Conservation (phyloP, 1,284 basidiomycete genomes). For the Vanrija sp. region DNA sequence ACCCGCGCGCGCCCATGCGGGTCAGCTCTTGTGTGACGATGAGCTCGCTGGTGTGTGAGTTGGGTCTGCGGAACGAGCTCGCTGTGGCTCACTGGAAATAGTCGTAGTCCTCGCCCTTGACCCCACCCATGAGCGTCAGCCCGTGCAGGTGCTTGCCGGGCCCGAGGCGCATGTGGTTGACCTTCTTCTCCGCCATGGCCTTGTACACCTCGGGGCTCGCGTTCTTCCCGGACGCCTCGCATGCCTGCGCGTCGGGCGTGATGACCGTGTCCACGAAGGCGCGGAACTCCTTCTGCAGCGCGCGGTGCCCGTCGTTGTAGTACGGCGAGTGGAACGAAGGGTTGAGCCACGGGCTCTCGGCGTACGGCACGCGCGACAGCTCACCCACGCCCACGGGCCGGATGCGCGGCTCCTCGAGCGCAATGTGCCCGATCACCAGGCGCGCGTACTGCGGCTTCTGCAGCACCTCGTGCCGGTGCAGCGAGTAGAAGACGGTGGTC, state of each 20-base stretch:
- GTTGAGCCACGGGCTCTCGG: constrained; percentile 78
- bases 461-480: constrained; percentile 79
- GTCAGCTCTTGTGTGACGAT: constrained; percentile 82
- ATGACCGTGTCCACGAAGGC: constrained; percentile 53
- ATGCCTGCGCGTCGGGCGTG: constrained; percentile 56
- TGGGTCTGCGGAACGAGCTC: too few relatives aligned
- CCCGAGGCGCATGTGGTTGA: constrained; percentile 88
- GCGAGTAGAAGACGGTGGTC: constrained; percentile 77
- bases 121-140: constrained; percentile 74
- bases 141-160: constrained; percentile 74
- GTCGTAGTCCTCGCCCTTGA: constrained; percentile 85
- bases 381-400: constrained; percentile 58
- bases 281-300: constrained; percentile 45
- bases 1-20: constrained; percentile 74
- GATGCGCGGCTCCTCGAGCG: constrained; percentile 60
- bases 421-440: constrained; percentile 66
- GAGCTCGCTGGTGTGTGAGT: constrained; percentile 53
- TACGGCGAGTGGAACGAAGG: constrained; percentile 77
- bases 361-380: constrained; percentile 65
- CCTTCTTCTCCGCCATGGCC: constrained; percentile 57
- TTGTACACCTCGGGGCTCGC: constrained; percentile 50
- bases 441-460: constrained; percentile 67
- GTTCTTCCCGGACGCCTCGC: constrained; percentile 73
- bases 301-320: constrained; percentile 62
- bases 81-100: constrained; percentile 60